These are phyloP conservation scores for Trametes versicolor DNA, from an alignment of 1,284 basidiomycete species.

Conservation along the genomic window DNA sequence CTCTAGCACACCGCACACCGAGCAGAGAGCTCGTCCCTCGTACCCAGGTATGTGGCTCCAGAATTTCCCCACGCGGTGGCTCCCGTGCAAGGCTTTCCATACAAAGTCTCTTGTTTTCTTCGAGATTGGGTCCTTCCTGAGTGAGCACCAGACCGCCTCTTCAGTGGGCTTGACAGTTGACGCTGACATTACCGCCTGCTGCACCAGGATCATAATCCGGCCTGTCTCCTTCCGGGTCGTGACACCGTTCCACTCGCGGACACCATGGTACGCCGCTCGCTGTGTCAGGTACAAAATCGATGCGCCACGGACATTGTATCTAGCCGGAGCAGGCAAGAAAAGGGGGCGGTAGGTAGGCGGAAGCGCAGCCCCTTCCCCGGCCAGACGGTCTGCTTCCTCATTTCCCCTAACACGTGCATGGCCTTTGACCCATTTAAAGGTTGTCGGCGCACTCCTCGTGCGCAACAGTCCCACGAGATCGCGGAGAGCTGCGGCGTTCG, in stretches of 20 bases:
- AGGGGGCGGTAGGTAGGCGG: background rate
- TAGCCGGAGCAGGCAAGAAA: background rate
- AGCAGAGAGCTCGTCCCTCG: background rate
- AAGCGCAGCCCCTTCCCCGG: background rate
- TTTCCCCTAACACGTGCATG: constrained; percentile 26
- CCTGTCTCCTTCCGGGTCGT: too few relatives aligned
- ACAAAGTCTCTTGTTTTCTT: background rate
- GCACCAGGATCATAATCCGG: too few relatives aligned
- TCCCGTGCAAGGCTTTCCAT: background rate
- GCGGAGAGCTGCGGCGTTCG: background rate
- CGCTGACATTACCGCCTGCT: too few relatives aligned
- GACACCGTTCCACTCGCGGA: background rate
- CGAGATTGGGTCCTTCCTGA: background rate
- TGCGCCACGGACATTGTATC: background rate
- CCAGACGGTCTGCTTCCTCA: constrained; percentile 34
- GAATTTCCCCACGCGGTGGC: background rate
- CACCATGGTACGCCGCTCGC: background rate
- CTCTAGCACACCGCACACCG: background rate
- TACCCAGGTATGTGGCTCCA: background rate
- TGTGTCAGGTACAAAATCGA: background rate
- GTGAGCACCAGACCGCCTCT: background rate
- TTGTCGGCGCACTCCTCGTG: constrained; percentile 26
- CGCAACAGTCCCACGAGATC: constrained; percentile 23
- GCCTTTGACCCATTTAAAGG: constrained; percentile 41
- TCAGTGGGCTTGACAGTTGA: background rate